These are phyloP conservation scores for Pyrus hybrid DNA, from an alignment of 331 rosid genomes.

Conservation along the genomic window DNA sequence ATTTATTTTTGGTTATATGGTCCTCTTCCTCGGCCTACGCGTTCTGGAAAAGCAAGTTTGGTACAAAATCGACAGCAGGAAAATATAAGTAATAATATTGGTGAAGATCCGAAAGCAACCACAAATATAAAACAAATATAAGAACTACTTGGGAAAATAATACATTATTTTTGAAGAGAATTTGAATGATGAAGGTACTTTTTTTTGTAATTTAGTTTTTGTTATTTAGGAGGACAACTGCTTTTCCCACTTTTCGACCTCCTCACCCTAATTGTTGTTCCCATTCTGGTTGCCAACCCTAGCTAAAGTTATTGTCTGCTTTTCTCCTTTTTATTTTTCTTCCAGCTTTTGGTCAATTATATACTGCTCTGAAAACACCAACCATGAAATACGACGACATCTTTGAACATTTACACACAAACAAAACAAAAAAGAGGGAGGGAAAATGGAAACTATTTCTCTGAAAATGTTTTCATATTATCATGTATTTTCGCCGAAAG, in stretches of 20 bases:
- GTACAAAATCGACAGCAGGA: neutral
- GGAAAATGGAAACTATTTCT: too few species aligned
- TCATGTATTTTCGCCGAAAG: too few species aligned
- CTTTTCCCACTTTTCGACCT: neutral
- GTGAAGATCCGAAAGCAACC: neutral
- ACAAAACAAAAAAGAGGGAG: too few species aligned
- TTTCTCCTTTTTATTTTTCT: neutral
- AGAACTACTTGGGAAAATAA: neutral
- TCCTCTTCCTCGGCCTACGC: neutral
- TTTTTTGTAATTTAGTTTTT: neutral
- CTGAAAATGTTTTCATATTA: too few species aligned
- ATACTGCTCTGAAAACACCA: neutral
- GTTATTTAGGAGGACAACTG: neutral
- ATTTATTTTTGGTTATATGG: neutral
- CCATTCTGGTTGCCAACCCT: conserved; percentile 7
- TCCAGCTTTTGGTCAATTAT: neutral
- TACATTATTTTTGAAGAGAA: neutral
- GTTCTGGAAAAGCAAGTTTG: neutral
- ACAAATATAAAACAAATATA: neutral
- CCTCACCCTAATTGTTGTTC: neutral
- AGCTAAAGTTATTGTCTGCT: neutral
- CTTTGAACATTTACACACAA: too few species aligned
- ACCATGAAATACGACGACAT: neutral
- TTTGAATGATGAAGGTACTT: too few species aligned
- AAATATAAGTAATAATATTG: neutral